phyloP scores from a whole-genome alignment of 345 rosid species.

The Odontarrhena argentea region DNA sequence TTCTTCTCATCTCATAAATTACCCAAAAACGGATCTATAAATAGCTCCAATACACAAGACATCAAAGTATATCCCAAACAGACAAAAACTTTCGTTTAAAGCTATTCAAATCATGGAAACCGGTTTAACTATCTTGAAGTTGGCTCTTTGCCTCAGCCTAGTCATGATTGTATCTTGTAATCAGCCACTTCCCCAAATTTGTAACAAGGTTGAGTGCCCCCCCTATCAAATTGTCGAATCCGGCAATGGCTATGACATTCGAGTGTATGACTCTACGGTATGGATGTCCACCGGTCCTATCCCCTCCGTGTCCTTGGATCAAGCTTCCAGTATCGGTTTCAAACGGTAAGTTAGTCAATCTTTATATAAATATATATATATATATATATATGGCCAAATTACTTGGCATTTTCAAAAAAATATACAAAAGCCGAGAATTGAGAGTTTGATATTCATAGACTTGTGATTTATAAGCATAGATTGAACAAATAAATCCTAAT shows the following conservation, averaged over 20 bases:
- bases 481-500: too few species aligned
- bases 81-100: background rate
- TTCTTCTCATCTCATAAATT: too few species aligned
- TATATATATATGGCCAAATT: too few species aligned
- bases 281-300: constrained; percentile 34
- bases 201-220: constrained; percentile 36
- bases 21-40: too few species aligned
- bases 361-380: too few species aligned
- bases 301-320: constrained; percentile 14
- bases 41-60: too few species aligned
- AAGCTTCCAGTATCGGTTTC: constrained; percentile 37
- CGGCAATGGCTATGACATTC: constrained; percentile 31
- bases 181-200: constrained; percentile 22
- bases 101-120: constrained; percentile 31
- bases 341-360: constrained; percentile 14
- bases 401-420: too few species aligned
- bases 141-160: constrained; percentile 28
- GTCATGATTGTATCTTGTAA: constrained; percentile 20
- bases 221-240: constrained; percentile 8
- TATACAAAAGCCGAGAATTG: too few species aligned
- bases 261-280: constrained; percentile 22
- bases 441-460: too few species aligned
- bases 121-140: constrained; percentile 31
- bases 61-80: too few species aligned
- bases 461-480: too few species aligned